These are phyloP conservation scores for Erigeron canadensis DNA, from an alignment of 129 eudicot genomes.

Conservation along the genomic window DNA sequence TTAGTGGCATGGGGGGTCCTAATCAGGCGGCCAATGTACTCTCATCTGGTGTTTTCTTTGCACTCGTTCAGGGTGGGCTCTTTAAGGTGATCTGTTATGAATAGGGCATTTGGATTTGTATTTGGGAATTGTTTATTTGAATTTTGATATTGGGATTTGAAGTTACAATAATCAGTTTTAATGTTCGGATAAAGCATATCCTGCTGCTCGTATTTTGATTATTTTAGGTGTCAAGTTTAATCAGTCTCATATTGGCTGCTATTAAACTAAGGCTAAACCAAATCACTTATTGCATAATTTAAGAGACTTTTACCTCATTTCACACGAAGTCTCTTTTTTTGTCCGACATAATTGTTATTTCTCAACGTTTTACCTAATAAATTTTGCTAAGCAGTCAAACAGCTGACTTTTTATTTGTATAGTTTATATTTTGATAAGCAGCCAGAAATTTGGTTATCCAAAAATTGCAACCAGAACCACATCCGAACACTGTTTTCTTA, in stretches of 20 bases:
- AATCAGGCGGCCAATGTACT: constrained; percentile 61
- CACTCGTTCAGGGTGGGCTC: constrained; percentile 85
- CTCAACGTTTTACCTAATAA: background rate
- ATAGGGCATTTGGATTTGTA: background rate
- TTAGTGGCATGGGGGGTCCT: constrained; percentile 88
- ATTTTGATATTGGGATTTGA: background rate
- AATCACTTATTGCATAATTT: background rate
- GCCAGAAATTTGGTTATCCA: background rate
- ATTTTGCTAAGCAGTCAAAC: background rate
- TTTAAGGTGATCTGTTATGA: constrained; percentile 52
- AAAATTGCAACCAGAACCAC: background rate
- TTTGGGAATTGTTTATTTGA: background rate
- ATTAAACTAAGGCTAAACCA: background rate
- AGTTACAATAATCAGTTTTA: background rate
- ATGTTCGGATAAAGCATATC: background rate
- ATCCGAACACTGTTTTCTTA: background rate
- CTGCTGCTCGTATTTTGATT: background rate
- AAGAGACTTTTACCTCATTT: background rate
- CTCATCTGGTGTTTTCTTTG: constrained; percentile 82
- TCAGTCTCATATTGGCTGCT: background rate
- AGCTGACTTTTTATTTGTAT: background rate
- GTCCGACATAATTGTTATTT: background rate
- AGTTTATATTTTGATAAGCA: background rate
- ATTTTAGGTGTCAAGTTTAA: background rate
- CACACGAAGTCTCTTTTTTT: background rate